Conservation (phyloP, 208 protist genomes). For the Trypanosoma rangeli region DNA sequence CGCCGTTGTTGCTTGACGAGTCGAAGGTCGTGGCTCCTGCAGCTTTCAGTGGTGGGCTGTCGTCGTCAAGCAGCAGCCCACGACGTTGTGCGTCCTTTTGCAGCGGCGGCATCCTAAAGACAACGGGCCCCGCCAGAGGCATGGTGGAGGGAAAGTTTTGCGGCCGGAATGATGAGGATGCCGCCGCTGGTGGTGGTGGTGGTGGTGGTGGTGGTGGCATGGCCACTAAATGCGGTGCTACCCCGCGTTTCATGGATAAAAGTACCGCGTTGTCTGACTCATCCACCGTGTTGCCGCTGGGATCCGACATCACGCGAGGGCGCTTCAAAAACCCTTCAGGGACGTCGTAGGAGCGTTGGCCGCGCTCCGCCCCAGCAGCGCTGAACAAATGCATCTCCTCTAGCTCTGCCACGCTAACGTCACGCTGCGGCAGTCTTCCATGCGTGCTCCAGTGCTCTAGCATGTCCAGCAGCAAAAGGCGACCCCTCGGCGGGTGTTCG, state of each 20-base stretch:
- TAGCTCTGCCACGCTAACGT: slow-evolving; percentile 14
- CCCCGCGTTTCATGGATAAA: not conserved
- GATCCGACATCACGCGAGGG: slow-evolving; percentile 2
- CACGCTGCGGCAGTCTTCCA: not conserved
- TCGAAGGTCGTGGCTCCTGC: not conserved
- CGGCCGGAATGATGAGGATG: not conserved
- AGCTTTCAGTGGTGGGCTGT: slow-evolving; percentile 8
- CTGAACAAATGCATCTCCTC: slow-evolving; percentile 10
- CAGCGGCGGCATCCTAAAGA: slow-evolving; percentile 2
- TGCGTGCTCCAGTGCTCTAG: slow-evolving; percentile 17
- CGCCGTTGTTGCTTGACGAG: not conserved
- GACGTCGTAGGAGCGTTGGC: slow-evolving; percentile 15
- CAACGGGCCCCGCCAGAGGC: not conserved
- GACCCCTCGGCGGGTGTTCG: not conserved
- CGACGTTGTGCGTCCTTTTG: not conserved
- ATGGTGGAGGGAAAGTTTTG: not conserved
- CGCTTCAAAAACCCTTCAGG: slow-evolving; percentile 20
- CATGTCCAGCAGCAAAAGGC: slow-evolving; percentile 24
- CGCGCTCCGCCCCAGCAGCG: not conserved
- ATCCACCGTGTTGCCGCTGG: slow-evolving; percentile 11
- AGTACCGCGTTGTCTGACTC: slow-evolving; percentile 17
- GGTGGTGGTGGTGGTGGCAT: not conserved
- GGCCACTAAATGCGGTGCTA: not conserved
- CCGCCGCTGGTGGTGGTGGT: not conserved
- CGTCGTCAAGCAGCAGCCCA: slow-evolving; percentile 7